Evolutionary conservation across 2,329 filamentous ascomycete genomes (phyloP), one percentile per base, ranked within the genome.

Genomic region (Botrytis galanthina): DNA sequence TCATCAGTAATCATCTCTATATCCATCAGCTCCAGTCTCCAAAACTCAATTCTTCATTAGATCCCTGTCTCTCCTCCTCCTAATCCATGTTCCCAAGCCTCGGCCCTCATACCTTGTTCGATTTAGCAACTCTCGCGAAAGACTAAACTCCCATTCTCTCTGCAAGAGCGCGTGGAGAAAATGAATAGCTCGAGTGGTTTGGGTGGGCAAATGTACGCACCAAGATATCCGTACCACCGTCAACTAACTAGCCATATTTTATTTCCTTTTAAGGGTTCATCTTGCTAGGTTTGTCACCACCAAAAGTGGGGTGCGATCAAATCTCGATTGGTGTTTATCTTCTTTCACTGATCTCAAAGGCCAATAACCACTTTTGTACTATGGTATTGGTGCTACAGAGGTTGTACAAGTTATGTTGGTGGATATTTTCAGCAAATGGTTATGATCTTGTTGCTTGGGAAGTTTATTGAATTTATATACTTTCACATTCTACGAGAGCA

Each of bases 131-230:
- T 18, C 62, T n/a, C 32, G 22, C 22, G 26, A 18, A 39, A 51
- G 14, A 22, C 18, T n/a, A 22, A 42, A 29, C 57, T 69, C 35
- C 26, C 37, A 59, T 59, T 60, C 64, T 29, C 64, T 20, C 44
- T 63, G 60, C 59, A 64, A 54, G 35, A 32, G 70, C 70, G 60
- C 70, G 60, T 66, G 70, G 70, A 71, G 70, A 71, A 60, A 70
- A 60, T 54, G 64, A 20, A 35, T 67, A 51, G 64, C 32, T 51
- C 32, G 64, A 67, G 32, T 51, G 44, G 10, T n/a, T 22, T 69
- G 18, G 18, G 22, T 20, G 46, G 12, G 10, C 32, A 48, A 51
- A 51, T 35, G 12, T 63, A 39, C 44, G 57, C 26, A 18, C 10
- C 32, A 37, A 60, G 57, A 60, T 60, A 20, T 42, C 26, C 26